A percentile compares a stretch with the other conserved stretches of the same genome.
phyloP scores from a whole-genome alignment of 805 yeast genomes.

The Yarrowia bubula region DNA sequence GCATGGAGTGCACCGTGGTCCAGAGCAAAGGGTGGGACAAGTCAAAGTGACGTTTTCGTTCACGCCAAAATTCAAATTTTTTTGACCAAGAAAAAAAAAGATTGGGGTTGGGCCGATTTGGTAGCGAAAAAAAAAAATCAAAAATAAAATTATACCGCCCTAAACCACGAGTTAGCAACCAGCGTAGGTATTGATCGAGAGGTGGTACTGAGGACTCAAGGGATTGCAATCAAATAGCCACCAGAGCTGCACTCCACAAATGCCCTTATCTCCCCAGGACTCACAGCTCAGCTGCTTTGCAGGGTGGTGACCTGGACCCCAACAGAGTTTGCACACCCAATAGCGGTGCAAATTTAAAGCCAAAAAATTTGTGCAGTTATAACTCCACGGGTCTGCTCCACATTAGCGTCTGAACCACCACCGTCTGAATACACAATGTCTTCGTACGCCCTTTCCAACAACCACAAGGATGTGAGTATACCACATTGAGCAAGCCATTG shows the following conservation, averaged over 20 bases:
- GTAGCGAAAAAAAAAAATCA: neutral
- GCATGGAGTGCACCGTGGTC: conserved; percentile 1
- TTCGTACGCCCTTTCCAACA: conserved; percentile 38
- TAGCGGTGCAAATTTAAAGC: conserved; percentile 21
- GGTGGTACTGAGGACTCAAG: neutral
- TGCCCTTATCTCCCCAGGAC: conserved; percentile 7
- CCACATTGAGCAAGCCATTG: neutral
- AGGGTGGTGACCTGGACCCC: conserved; percentile 22
- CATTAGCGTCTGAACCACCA: neutral
- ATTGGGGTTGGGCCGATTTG: neutral
- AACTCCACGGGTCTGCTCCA: conserved; percentile 17
- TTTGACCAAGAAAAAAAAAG: no score
- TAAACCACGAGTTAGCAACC: no score
- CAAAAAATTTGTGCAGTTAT: conserved; percentile 24
- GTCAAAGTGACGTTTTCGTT: conserved; percentile 13
- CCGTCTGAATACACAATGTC: conserved; percentile 31
- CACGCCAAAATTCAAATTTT: conserved; percentile 2
- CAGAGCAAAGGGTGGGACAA: conserved; percentile 20
- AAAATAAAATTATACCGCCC: neutral
- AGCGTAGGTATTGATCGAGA: neutral
- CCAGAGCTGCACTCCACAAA: neutral
- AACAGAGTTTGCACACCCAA: conserved; percentile 16
- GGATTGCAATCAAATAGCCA: neutral
- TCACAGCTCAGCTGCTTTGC: conserved; percentile 24
- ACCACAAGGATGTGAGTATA: conserved; percentile 36